These are phyloP conservation scores for Juncus inflexus DNA, from an alignment of 176 grass and related monocot genomes.

Conservation along the genomic window DNA sequence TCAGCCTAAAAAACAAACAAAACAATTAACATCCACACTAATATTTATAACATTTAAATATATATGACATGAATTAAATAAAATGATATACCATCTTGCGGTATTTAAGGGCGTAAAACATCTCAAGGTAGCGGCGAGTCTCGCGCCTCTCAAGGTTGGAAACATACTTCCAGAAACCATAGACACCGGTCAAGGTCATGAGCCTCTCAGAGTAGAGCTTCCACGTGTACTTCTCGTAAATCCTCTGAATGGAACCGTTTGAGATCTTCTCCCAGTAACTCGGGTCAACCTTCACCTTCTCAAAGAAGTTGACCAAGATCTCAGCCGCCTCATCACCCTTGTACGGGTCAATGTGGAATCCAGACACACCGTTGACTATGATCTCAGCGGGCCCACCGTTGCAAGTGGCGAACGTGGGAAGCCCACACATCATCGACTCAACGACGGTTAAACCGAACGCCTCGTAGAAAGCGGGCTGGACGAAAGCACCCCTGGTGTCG, in stretches of 20 bases:
- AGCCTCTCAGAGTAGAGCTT: slow-evolving; percentile 98
- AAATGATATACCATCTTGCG: slow-evolving; percentile 55
- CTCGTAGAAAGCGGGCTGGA: slow-evolving; percentile 98
- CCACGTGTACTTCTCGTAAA: slow-evolving; percentile 99
- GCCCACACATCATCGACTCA: slow-evolving; percentile 83
- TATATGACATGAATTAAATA: neutral
- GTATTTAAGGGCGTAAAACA: slow-evolving; percentile 97
- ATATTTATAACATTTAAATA: neutral
- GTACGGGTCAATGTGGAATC: slow-evolving; percentile 92
- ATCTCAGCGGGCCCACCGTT: slow-evolving; percentile 93
- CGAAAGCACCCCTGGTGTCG: slow-evolving; percentile 83
- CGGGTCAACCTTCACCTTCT: slow-evolving; percentile 54
- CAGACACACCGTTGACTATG: slow-evolving; percentile 86
- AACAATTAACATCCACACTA: neutral
- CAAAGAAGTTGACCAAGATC: slow-evolving; percentile 76
- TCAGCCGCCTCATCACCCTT: slow-evolving; percentile 80
- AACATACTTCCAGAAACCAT: slow-evolving; percentile 97
- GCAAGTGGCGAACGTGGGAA: slow-evolving; percentile 85
- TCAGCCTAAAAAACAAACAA: slow-evolving; percentile 8
- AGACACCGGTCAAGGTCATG: slow-evolving; percentile 93
- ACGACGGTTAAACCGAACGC: slow-evolving; percentile 86
- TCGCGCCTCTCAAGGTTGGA: slow-evolving; percentile 90
- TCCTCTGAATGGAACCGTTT: slow-evolving; percentile 67
- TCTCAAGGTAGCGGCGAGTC: slow-evolving; percentile 88
- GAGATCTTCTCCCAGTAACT: slow-evolving; percentile 88